Percentiles rank a stretch among this genome's conserved stretches.
Evolutionary conservation across 148 eudicot genomes (phyloP).

Genomic region (Vaccinium corymbosum): DNA sequence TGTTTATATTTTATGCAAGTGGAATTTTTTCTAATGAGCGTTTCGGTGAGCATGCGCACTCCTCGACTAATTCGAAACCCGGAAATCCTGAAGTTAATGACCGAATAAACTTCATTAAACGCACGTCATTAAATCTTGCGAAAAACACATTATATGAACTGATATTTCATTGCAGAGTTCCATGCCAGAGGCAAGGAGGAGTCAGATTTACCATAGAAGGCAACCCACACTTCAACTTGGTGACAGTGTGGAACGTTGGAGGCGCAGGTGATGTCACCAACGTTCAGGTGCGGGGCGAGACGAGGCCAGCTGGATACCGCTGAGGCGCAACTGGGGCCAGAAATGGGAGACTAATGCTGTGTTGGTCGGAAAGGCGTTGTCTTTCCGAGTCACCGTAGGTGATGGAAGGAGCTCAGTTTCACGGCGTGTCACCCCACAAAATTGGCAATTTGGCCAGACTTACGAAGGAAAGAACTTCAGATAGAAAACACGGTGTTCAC

Average conservation of each 20-base stretch:
- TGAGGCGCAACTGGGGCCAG: slow-evolving; percentile 5
- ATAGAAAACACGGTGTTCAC: background rate
- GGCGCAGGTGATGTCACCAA: slow-evolving; percentile 18
- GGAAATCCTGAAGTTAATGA: background rate
- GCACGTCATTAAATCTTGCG: background rate
- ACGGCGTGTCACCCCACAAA: background rate
- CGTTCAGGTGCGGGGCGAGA: slow-evolving; percentile 15
- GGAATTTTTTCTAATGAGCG: too few species aligned
- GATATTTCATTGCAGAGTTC: slow-evolving; percentile 26
- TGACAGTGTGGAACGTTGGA: slow-evolving; percentile 41
- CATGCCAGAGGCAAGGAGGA: slow-evolving; percentile 37
- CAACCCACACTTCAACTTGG: slow-evolving; percentile 40
- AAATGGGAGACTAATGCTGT: background rate
- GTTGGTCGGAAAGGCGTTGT: background rate
- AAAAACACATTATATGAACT: background rate
- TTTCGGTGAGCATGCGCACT: too few species aligned
- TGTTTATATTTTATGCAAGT: too few species aligned
- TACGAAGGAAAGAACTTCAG: slow-evolving; percentile 8
- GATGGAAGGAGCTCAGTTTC: slow-evolving; percentile 6
- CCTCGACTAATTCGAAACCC: background rate
- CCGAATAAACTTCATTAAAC: background rate
- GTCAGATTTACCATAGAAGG: slow-evolving; percentile 36
- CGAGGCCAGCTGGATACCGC: slow-evolving; percentile 16
- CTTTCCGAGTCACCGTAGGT: background rate
- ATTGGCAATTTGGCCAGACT: slow-evolving; percentile 7